These are phyloP conservation scores for Saccharomyces hybrid DNA, from an alignment of 1,139 yeast species.

Conservation along the genomic window DNA sequence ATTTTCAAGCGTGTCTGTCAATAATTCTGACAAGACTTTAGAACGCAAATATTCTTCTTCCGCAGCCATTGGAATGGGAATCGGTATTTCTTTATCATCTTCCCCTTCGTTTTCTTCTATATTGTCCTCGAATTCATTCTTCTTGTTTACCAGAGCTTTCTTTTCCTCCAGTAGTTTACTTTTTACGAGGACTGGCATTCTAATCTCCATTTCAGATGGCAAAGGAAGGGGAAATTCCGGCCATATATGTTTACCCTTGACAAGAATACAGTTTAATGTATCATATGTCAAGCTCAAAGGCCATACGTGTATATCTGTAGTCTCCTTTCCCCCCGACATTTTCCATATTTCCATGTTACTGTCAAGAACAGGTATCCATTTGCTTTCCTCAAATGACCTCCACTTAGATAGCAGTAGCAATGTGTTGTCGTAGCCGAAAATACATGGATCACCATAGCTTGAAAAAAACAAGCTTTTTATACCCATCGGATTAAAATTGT, in stretches of 20 bases:
- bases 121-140: conserved; percentile 25
- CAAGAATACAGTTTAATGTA: conserved; percentile 62
- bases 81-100: conserved; percentile 28
- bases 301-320: conserved; percentile 62
- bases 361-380: conserved; percentile 85
- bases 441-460: conserved; percentile 79
- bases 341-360: conserved; percentile 44
- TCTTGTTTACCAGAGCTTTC: conserved; percentile 21
- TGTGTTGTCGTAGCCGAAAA: conserved; percentile 71
- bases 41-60: conserved; percentile 39
- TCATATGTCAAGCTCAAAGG: conserved; percentile 70
- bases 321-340: conserved; percentile 46
- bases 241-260: conserved; percentile 50
- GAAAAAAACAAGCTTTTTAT: conserved; percentile 73
- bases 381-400: conserved; percentile 68
- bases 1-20: conserved; percentile 35
- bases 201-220: conserved; percentile 68
- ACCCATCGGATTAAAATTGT: conserved; percentile 27
- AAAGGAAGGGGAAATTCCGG: conserved; percentile 70
- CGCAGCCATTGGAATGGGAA: conserved; percentile 29
- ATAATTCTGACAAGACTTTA: conserved; percentile 31
- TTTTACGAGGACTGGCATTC: conserved; percentile 47
- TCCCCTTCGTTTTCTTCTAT: conserved; percentile 34
- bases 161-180: conserved; percentile 24
- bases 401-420: conserved; percentile 65